phyloP scores from a whole-genome alignment of 495 filamentous ascomycete species.

The Amphirosellinia nigrospora region DNA sequence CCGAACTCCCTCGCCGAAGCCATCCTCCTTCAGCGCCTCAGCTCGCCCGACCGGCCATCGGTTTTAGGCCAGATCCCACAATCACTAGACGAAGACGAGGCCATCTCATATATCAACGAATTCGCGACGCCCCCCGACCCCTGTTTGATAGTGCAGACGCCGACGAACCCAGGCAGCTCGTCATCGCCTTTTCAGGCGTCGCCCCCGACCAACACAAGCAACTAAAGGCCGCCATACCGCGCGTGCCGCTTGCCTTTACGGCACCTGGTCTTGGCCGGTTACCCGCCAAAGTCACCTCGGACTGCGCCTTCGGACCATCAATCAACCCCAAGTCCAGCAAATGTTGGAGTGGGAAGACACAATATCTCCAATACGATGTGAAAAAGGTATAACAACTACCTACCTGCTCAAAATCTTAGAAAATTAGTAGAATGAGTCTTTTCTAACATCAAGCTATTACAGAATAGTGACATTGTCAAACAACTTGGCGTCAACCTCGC shows the following conservation, averaged over 20 bases:
- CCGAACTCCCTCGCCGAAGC: constrained; percentile 46
- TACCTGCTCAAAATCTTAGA: not conserved
- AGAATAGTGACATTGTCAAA: constrained; percentile 42
- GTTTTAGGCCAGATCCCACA: constrained; percentile 49
- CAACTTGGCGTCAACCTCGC: constrained; percentile 42
- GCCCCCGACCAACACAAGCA: constrained; percentile 39
- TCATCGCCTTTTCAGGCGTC: constrained; percentile 57
- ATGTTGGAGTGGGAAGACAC: constrained; percentile 54
- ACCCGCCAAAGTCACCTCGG: constrained; percentile 40
- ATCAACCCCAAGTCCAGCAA: constrained; percentile 49
- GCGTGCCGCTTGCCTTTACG: constrained; percentile 50
- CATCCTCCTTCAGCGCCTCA: constrained; percentile 50
- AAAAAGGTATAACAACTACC: constrained; percentile 43
- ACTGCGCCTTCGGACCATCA: constrained; percentile 46
- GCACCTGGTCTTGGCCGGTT: constrained; percentile 47
- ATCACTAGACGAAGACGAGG: constrained; percentile 43
- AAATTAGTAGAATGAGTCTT: not conserved
- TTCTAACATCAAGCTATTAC: constrained; percentile 5
- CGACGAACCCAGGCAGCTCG: constrained; percentile 51
- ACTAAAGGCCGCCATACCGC: constrained; percentile 40
- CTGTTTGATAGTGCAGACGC: constrained; percentile 45
- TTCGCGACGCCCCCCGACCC: constrained; percentile 48
- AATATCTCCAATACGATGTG: constrained; percentile 51
- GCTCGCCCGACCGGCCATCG: constrained; percentile 41
- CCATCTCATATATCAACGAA: constrained; percentile 47